A percentile compares a stretch with the other conserved stretches of the same genome.
Evolutionary conservation across 192 early-diverging fungal species (phyloP).

Genomic region (Paraglomus occultum): DNA sequence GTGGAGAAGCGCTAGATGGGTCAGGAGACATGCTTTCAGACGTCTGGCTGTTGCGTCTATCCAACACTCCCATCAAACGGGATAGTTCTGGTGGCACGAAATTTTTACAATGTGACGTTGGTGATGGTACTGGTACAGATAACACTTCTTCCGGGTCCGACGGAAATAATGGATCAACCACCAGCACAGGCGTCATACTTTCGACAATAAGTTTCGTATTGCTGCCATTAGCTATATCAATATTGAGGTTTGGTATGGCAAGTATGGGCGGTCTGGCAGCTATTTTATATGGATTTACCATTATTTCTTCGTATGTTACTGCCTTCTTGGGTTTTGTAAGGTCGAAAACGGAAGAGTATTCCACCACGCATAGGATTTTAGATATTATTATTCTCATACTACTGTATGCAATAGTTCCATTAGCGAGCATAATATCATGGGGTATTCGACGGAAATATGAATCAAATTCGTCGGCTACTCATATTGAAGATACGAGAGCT

Average conservation of each 20-base stretch:
- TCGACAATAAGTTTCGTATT: not conserved
- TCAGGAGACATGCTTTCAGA: not conserved
- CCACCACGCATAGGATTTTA: not conserved
- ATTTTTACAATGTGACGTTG: constrained; percentile 10
- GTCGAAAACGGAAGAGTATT: not conserved
- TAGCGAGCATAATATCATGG: not conserved
- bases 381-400: constrained; percentile 2
- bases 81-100: not conserved
- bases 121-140: not conserved
- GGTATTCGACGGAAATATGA: not conserved
- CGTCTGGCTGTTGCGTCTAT: constrained; percentile 9
- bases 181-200: not conserved
- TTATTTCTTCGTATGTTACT: not conserved
- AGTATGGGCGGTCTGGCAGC: not conserved
- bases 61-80: not conserved
- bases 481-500: too few relatives aligned
- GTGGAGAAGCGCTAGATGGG: constrained; percentile 15
- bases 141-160: too few relatives aligned
- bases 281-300: not conserved
- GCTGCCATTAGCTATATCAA: constrained; percentile 2
- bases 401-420: constrained; percentile 4
- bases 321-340: constrained; percentile 7
- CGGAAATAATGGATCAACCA: too few relatives aligned
- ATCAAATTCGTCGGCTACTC: not conserved
- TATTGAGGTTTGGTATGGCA: constrained; percentile 22